These are phyloP conservation scores for Penicillium chermesinum DNA, from an alignment of 495 filamentous ascomycete species.

Conservation along the genomic window DNA sequence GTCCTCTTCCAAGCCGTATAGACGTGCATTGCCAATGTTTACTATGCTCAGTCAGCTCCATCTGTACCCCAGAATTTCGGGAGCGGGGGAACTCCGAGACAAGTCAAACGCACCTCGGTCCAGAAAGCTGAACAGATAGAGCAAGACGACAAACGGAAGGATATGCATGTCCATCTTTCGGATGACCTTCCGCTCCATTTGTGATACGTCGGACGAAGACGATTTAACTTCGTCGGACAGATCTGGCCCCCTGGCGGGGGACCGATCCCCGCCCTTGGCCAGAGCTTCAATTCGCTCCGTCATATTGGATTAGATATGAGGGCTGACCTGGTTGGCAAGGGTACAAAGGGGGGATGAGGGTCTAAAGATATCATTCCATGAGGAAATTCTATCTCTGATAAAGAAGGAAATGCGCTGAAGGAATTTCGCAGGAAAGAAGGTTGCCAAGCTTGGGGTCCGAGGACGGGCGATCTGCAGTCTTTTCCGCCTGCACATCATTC, in stretches of 20 bases:
- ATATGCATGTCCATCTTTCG: conserved; percentile 56
- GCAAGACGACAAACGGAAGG: conserved; percentile 53
- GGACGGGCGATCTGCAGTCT: too few relatives aligned
- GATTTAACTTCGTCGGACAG: conserved; percentile 13
- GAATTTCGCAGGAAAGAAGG: too few relatives aligned
- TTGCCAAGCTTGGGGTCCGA: too few relatives aligned
- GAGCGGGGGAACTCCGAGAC: conserved; percentile 4
- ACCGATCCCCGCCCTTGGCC: background rate
- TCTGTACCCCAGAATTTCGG: background rate
- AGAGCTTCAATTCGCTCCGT: background rate
- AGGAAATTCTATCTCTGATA: too few relatives aligned
- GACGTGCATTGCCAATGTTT: conserved; percentile 71
- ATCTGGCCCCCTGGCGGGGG: conserved; percentile 1
- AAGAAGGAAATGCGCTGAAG: too few relatives aligned
- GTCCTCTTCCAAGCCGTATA: conserved; percentile 66
- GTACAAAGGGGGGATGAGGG: background rate
- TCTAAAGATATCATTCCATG: too few relatives aligned
- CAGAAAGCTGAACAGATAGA: conserved; percentile 64
- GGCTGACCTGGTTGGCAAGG: background rate
- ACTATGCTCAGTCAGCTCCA: conserved; percentile 34
- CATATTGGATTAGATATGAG: background rate
- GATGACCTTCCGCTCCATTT: conserved; percentile 42
- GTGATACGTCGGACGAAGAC: conserved; percentile 28
- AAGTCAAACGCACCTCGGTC: conserved; percentile 44
- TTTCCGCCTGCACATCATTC: too few relatives aligned